Percentiles rank a stretch among this genome's conserved stretches.
phyloP scores from a whole-genome alignment of 2,329 filamentous ascomycete genomes.

The Exophiala xenobiotica region DNA sequence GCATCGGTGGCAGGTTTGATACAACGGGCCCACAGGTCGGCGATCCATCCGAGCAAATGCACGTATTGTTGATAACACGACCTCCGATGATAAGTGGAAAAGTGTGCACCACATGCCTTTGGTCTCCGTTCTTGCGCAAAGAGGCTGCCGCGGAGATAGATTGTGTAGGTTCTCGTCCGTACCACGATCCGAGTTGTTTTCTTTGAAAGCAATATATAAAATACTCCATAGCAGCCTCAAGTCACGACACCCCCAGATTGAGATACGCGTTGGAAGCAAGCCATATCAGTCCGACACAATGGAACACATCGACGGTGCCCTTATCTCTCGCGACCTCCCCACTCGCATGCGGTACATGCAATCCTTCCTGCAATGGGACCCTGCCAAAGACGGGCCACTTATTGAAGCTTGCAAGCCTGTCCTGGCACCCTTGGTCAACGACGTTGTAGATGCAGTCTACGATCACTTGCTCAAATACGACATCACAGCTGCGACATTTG shows the following conservation, averaged over 20 bases:
- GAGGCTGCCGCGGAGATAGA: not conserved
- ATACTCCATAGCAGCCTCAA: too few species aligned
- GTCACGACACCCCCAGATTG: too few species aligned
- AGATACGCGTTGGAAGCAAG: too few species aligned
- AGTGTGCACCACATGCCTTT: not conserved
- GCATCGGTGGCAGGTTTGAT: not conserved
- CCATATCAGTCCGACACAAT: slow-evolving; percentile 8
- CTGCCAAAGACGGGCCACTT: slow-evolving; percentile 30
- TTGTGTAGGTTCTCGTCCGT: not conserved
- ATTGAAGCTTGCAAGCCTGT: slow-evolving; percentile 30
- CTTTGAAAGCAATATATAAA: not conserved
- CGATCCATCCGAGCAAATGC: too few species aligned
- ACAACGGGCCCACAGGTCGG: too few species aligned
- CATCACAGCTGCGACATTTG: slow-evolving; percentile 35
- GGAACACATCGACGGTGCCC: slow-evolving; percentile 22
- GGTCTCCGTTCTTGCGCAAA: not conserved
- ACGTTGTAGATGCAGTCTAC: slow-evolving; percentile 35
- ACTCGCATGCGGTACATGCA: slow-evolving; percentile 32
- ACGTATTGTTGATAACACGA: too few species aligned
- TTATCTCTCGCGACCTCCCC: slow-evolving; percentile 19
- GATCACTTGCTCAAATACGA: slow-evolving; percentile 34
- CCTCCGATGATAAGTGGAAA: too few species aligned
- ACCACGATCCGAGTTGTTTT: not conserved
- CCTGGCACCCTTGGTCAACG: slow-evolving; percentile 31
- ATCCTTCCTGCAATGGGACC: slow-evolving; percentile 33